These are phyloP conservation scores for Citeromyces matritensis DNA, from an alignment of 805 yeast species.

Conservation along the genomic window DNA sequence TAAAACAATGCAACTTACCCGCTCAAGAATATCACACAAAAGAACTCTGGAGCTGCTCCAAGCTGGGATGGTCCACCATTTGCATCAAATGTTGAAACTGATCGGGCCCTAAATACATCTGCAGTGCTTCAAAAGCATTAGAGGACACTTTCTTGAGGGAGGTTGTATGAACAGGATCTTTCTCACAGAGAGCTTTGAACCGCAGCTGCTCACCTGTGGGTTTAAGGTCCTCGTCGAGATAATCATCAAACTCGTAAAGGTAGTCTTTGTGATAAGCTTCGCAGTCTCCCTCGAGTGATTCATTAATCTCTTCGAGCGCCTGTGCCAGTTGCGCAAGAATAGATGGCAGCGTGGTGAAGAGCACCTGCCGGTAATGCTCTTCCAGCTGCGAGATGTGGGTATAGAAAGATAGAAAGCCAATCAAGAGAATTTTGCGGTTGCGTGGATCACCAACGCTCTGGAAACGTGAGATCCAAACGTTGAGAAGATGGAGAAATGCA, in stretches of 20 bases:
- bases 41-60: slow-evolving; percentile 13
- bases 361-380: slow-evolving; percentile 6
- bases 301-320: slow-evolving; percentile 65
- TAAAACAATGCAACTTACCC: too few relatives aligned
- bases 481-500: slow-evolving; percentile 7
- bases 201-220: slow-evolving; percentile 26
- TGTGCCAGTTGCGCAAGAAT: slow-evolving; percentile 12
- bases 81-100: slow-evolving; percentile 19
- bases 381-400: slow-evolving; percentile 7
- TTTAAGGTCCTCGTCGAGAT: slow-evolving; percentile 10
- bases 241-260: slow-evolving; percentile 18
- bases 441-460: slow-evolving; percentile 58
- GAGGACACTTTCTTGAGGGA: slow-evolving; percentile 29
- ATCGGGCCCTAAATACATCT: slow-evolving; percentile 10
- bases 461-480: slow-evolving; percentile 13
- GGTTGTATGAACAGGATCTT: slow-evolving; percentile 41
- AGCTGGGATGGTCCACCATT: slow-evolving; percentile 13
- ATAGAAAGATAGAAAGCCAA: slow-evolving; percentile 16
- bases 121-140: slow-evolving; percentile 12
- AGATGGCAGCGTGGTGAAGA: slow-evolving; percentile 11
- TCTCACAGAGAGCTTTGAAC: slow-evolving; percentile 14
- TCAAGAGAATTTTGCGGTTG: slow-evolving; percentile 35
- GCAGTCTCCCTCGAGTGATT: slow-evolving; percentile 39
- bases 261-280: slow-evolving; percentile 30
- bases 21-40: too few relatives aligned